A percentile compares a stretch with the other conserved stretches of the same genome.
Conservation (phyloP, 441 rosid species). For the Populus hybrid region DNA sequence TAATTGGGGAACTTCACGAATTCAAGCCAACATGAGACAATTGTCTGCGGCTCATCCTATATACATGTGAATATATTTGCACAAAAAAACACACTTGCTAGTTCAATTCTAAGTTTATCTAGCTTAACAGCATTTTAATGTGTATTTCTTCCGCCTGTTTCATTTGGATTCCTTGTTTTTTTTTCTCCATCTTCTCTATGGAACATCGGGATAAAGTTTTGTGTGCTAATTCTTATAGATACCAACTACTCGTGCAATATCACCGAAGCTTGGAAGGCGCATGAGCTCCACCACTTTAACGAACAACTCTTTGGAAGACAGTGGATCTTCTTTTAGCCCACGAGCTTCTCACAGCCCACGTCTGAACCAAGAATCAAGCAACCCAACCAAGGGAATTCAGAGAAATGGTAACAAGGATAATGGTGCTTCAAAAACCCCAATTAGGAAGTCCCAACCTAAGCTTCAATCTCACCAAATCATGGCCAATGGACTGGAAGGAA, state of each 20-base stretch:
- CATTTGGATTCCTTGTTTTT: not conserved
- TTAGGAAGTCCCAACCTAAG: constrained; percentile 44
- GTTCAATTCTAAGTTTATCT: not conserved
- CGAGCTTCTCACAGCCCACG: constrained; percentile 25
- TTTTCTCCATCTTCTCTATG: not conserved
- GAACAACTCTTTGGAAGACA: constrained; percentile 34
- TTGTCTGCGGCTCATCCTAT: not conserved
- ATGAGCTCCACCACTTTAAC: constrained; percentile 43
- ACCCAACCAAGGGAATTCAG: constrained; percentile 33
- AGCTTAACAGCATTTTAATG: not conserved
- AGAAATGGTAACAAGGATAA: constrained; percentile 29
- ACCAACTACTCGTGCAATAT: constrained; percentile 76
- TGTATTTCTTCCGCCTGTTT: not conserved
- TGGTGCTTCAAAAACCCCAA: constrained; percentile 33
- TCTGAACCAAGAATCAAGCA: constrained; percentile 31
- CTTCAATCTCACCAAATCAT: constrained; percentile 33
- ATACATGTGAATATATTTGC: not conserved
- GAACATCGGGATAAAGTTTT: not conserved
- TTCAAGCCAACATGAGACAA: not conserved
- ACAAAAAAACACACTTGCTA: not conserved
- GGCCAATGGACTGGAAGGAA: no score
- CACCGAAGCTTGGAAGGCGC: constrained; percentile 90
- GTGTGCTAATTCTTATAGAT: constrained; percentile 39
- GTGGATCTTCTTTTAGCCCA: constrained; percentile 21
- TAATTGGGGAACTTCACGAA: not conserved